Base-by-base conservation (phyloP, 108 stramenopile species). In the Nitzschia sp. region DNA sequence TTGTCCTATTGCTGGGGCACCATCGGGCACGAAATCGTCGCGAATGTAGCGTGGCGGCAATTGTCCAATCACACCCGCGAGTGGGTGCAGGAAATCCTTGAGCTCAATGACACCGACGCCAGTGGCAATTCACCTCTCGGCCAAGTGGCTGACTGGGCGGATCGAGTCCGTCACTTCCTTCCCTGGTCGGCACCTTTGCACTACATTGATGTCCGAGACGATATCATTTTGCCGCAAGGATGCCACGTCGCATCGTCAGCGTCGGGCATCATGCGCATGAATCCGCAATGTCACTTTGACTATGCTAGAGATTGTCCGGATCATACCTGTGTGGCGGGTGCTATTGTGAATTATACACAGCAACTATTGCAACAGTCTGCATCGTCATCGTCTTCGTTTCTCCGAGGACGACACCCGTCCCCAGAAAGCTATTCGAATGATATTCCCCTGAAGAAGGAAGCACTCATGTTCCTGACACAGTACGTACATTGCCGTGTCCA, bases 61-160 rank as follows among this genome's bases (percentile, higher is more conserved):
- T 64, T 88, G 23, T 63, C 68, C 13, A 38, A 73, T 23, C 1
- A 32, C 13, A 59, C 78, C 5, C 67, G 72, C 64, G 31, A 13
- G 13, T 67, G 36, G 46, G 61, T 82, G 6, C 28, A 54, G 0
- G 31, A 60, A 35, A 59, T 82, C 11, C 58, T 85, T n/a, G 49
- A 51, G n/a, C 30, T 30, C n/a, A 51, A 65, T 30, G 48, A 19
- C 3, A 51, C 18, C n/a, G 36, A 61, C 30, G 63, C 64, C 13
- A 46, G 56, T 5, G 29, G 51, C 9, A 53, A 55, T 30, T 75
- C 83, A 49, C 83, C 83, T 0, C 33, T 88, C 19, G 83, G 59
- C 18, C 36, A 51, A n/a, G 82, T 88, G 18, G 87, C 87, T 1
- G 75, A 84, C 64, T 88, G 87, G 87, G 87, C 87, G 23, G 87